Conservation (phyloP, 2,329 filamentous ascomycete species). For the Trichoderma harzianum region DNA sequence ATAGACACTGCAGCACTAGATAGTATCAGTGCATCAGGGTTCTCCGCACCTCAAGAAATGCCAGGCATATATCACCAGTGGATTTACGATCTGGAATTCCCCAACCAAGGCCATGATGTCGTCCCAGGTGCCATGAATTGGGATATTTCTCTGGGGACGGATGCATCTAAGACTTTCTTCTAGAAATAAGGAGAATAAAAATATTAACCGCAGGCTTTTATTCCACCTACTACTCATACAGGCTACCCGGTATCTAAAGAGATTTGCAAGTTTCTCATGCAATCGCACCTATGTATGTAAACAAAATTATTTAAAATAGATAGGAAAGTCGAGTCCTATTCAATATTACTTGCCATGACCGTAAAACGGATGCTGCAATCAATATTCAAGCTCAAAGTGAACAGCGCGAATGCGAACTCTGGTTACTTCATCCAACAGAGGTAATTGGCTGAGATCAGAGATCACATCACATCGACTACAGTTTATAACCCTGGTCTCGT, state of each 20-base stretch:
- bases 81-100: not conserved
- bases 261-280: not conserved
- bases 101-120: not conserved
- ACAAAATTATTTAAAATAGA: not conserved
- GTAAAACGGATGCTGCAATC: not conserved
- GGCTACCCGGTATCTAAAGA: not conserved
- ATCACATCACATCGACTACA: not conserved
- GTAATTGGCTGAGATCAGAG: not conserved
- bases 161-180: not conserved
- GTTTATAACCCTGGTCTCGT: not conserved
- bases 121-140: not conserved
- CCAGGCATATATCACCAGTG: not conserved
- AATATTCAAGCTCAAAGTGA: not conserved
- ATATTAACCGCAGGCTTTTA: not conserved
- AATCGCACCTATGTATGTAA: not conserved
- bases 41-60: not conserved
- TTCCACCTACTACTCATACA: not conserved
- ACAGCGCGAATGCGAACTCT: no score
- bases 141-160: not conserved
- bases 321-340: not conserved
- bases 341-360: not conserved
- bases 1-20: not conserved
- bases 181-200: not conserved
- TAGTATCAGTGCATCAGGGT: not conserved
- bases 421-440: not conserved